Evolutionary conservation across 1,284 basidiomycete genomes (phyloP), one percentile per base, ranked within the genome.

Genomic region (Fomitopsis schrenkii): DNA sequence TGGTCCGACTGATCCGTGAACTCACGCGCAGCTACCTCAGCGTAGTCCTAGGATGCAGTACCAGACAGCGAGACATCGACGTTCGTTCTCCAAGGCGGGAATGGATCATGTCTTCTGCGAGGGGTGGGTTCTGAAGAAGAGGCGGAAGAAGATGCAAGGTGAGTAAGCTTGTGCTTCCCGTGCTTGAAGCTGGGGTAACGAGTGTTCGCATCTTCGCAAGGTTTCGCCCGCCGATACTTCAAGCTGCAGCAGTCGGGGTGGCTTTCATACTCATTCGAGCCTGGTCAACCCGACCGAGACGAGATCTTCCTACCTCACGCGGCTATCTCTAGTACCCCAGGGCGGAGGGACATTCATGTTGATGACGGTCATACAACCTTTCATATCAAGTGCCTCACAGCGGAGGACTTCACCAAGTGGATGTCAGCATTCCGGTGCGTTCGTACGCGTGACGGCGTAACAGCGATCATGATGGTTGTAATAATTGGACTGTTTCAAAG

Each of bases 131-230:
- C 78, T 93, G 63, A 93, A 93, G 78, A 93, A 93, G 75, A 80
- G 90, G 66, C 78, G 89, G 66, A 92, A 90, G 79, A 91, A 85
- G 76, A 87, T 93, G 87, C 92, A 94, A 78, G 92, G 92, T 86
- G 68, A 59, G 74, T 54, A 45, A 28, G 28, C 28, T 17, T 50
- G 28, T 15, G 14, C 15, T 35, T n/a, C 44, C 55, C 10, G 36
- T 46, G 60, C 30, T 45, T 50, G 38, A 30, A 45, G 4, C 19
- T 15, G 28, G 12, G 14, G 28, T 46, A 5, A 17, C 6, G 30
- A 26, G 5, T 6, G 17, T 14, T n/a, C 35, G 28, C 53, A 57
- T 61, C 22, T 59, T n/a, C 26, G 28, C 17, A 71, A 93, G 91
- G 91, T n/a, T 93, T 91, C 73, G 91, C 91, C 14, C 87, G 89